These are phyloP conservation scores for Wallemia hederae DNA, from an alignment of 1,284 basidiomycete species.

Conservation along the genomic window DNA sequence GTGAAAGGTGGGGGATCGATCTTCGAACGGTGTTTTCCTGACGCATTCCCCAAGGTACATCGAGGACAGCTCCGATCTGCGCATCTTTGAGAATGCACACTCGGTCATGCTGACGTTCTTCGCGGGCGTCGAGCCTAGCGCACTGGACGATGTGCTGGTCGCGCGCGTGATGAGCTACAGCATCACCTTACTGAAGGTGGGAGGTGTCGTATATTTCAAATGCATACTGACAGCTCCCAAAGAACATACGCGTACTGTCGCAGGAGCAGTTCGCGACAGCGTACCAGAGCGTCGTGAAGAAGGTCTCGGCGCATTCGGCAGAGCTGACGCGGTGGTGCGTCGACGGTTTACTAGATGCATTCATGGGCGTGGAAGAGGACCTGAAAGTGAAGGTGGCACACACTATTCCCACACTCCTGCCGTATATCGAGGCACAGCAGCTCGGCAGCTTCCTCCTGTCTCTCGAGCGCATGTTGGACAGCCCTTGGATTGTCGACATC, in stretches of 20 bases:
- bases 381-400: neutral
- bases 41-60: neutral
- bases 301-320: neutral
- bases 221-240: neutral
- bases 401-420: neutral
- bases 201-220: neutral
- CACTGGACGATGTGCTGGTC: neutral
- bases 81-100: neutral
- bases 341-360: neutral
- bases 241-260: neutral
- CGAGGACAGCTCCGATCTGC: neutral
- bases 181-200: neutral
- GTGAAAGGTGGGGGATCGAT: neutral
- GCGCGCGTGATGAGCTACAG: neutral
- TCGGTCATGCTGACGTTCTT: neutral
- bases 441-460: neutral
- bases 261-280: neutral
- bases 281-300: neutral
- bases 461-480: neutral
- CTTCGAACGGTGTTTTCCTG: neutral
- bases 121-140: neutral
- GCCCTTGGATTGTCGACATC: neutral
- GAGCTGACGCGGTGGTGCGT: neutral
- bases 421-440: neutral
- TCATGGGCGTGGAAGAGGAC: neutral